Evolutionary conservation across 306 rosid species (phyloP).

Genomic region (Echinosophora koreensis): DNA sequence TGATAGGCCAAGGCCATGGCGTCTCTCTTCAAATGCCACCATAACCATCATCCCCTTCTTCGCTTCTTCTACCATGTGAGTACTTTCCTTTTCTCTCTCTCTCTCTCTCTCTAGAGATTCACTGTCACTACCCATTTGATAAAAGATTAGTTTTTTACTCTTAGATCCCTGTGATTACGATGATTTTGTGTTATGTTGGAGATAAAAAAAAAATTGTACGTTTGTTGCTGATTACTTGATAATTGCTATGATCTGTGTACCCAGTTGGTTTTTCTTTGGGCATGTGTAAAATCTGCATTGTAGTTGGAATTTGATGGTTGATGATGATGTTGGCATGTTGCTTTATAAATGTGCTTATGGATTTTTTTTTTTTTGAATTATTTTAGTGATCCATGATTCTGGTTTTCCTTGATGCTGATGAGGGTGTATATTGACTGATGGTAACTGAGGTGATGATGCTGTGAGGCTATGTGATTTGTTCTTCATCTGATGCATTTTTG

Average conservation of each 20-base stretch:
- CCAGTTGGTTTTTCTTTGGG: constrained; percentile 41
- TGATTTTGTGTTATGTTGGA: not conserved
- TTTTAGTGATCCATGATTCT: constrained; percentile 45
- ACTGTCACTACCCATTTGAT: constrained; percentile 28
- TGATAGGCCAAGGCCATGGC: constrained; percentile 10
- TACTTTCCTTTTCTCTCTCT: not conserved
- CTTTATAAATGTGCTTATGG: not conserved
- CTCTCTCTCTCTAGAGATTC: constrained; percentile 29
- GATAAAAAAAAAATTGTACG: not conserved
- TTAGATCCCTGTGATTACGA: constrained; percentile 32
- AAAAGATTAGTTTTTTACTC: constrained; percentile 30
- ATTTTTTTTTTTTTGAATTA: constrained; percentile 35
- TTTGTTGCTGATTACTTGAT: constrained; percentile 38
- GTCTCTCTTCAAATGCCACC: constrained; percentile 40
- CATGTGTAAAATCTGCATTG: constrained; percentile 48
- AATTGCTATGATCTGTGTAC: constrained; percentile 48
- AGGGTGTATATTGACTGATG: constrained; percentile 37
- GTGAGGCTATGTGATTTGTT: constrained; percentile 38
- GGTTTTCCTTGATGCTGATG: constrained; percentile 34
- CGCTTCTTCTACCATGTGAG: constrained; percentile 48
- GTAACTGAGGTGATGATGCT: constrained; percentile 47
- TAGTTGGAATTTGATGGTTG: constrained; percentile 36
- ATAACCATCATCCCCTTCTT: constrained; percentile 39
- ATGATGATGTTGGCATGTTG: constrained; percentile 35
- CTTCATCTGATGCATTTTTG: constrained; percentile 18